Percentiles rank a stretch among this genome's conserved stretches.
phyloP scores from a whole-genome alignment of 2,329 filamentous ascomycete species.

The Fusarium temperatum region DNA sequence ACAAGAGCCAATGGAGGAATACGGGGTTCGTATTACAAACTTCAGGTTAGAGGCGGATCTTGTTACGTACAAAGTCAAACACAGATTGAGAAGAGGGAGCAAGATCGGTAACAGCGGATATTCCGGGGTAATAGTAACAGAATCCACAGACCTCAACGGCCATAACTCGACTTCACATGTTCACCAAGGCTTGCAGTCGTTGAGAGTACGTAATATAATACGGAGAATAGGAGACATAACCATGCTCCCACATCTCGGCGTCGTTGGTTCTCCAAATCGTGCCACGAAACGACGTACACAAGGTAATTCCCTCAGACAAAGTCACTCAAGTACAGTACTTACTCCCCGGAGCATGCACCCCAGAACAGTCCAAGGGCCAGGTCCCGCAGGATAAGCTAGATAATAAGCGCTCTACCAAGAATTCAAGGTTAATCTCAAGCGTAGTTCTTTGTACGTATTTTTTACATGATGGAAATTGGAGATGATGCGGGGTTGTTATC shows the following conservation, averaged over 20 bases:
- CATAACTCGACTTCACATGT: neutral
- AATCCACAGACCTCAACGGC: neutral
- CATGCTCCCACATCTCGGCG: neutral
- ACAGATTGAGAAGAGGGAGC: neutral
- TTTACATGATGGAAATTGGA: conserved; percentile 41
- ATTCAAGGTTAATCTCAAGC: conserved; percentile 24
- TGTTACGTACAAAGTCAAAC: conserved; percentile 32
- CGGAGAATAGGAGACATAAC: neutral
- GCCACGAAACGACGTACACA: neutral
- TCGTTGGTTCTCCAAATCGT: neutral
- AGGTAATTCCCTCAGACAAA: neutral
- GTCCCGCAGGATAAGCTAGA: conserved; percentile 16
- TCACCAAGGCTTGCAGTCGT: neutral
- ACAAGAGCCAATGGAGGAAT: neutral
- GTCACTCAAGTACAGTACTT: conserved; percentile 32
- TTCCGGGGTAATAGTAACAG: conserved; percentile 6
- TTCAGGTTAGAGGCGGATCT: neutral
- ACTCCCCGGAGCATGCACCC: conserved; percentile 26
- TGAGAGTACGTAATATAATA: neutral
- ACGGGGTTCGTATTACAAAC: neutral
- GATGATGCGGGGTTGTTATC: conserved; percentile 24
- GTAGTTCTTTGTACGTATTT: conserved; percentile 37
- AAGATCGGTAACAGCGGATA: neutral
- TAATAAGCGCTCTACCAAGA: neutral
- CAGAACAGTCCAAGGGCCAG: conserved; percentile 1